These are phyloP conservation scores for Macrolepiota fuliginosa DNA, from an alignment of 768 basidiomycete genomes.

Conservation along the genomic window DNA sequence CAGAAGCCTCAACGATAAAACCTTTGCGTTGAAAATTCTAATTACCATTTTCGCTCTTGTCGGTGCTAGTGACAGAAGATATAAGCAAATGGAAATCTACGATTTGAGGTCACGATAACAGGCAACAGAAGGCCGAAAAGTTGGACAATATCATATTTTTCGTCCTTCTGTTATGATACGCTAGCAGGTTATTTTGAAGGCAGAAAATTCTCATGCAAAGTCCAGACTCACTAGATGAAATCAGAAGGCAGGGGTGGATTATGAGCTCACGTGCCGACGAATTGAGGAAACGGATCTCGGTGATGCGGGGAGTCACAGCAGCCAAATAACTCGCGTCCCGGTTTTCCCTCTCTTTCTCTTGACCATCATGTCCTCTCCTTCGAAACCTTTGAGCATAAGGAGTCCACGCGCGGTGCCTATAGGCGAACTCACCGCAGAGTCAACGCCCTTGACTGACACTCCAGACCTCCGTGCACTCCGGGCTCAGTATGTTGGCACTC, in stretches of 20 bases:
- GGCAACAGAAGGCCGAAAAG: background rate
- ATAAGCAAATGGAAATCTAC: no score
- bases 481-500: conserved; percentile 59
- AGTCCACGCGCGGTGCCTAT: conserved; percentile 23
- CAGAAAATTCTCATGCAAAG: background rate
- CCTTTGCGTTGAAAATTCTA: background rate
- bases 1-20: background rate
- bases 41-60: background rate
- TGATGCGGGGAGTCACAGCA: background rate
- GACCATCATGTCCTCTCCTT: conserved; percentile 50
- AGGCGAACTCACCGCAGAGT: conserved; percentile 18
- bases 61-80: background rate
- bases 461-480: conserved; percentile 66
- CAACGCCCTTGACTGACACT: conserved; percentile 46
- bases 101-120: background rate
- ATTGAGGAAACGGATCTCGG: background rate
- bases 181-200: background rate
- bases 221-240: no score
- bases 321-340: background rate
- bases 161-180: no score
- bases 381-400: conserved; percentile 52
- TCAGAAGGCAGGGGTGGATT: background rate
- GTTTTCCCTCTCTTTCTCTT: background rate
- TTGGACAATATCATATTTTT: no score
- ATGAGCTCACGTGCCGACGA: background rate